Evolutionary conservation across 768 basidiomycete species (phyloP).

Genomic region (Collybia mongolica): DNA sequence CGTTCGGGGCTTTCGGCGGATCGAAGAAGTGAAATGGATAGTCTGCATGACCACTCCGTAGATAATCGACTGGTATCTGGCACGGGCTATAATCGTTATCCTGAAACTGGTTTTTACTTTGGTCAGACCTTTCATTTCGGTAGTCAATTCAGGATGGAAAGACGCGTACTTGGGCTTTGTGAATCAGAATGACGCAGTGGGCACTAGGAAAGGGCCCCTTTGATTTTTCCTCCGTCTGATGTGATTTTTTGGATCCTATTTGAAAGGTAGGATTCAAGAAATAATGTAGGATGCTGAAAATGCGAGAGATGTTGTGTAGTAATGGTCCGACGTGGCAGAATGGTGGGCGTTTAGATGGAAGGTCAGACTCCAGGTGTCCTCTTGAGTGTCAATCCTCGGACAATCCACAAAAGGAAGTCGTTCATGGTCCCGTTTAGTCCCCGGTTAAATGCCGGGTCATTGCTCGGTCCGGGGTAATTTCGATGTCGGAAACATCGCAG

Average conservation of each 20-base stretch:
- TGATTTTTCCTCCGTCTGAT: too few species aligned
- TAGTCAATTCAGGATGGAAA: too few species aligned
- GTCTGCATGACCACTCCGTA: conserved; percentile 8
- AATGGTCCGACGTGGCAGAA: conserved; percentile 1
- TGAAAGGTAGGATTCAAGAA: too few species aligned
- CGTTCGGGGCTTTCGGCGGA: conserved; percentile 53
- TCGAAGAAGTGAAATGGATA: conserved; percentile 17
- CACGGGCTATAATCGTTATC: neutral
- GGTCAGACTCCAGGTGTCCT: too few species aligned
- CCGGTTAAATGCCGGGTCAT: neutral
- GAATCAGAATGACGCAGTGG: too few species aligned
- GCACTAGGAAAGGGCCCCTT: too few species aligned
- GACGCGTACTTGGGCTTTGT: too few species aligned
- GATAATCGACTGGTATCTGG: neutral
- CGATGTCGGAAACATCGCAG: neutral
- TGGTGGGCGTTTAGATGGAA: conserved; percentile 8
- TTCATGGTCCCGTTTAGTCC: conserved; percentile 7
- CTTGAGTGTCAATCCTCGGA: conserved; percentile 3
- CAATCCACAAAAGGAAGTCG: conserved; percentile 13
- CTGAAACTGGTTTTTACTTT: too few species aligned
- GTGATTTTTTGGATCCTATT: too few species aligned
- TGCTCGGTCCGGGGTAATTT: too few species aligned
- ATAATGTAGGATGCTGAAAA: too few species aligned
- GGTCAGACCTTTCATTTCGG: too few species aligned
- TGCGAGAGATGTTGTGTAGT: neutral